Evolutionary conservation across 1,139 yeast species (phyloP), one percentile per base, ranked within the genome.

Genomic region (Protomyces inouyei): DNA sequence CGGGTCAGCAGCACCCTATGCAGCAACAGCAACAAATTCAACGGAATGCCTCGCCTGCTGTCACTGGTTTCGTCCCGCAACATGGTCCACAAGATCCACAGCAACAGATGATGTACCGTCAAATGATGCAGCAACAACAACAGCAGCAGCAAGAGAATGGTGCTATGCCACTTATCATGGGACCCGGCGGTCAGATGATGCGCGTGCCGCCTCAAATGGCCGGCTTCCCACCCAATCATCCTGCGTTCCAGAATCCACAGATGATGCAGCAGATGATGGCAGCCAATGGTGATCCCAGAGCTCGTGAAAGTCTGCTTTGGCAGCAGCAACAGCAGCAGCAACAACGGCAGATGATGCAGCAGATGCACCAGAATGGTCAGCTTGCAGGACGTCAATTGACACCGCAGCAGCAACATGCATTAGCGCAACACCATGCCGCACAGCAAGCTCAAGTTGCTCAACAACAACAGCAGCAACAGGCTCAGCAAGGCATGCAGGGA

Each of bases 1-100:
- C 48, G 12, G 48, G 48, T 21, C 48, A 43, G 25, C 95, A 12
- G 52, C 67, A 60, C 10, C 37, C 45, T 9, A 40, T 59, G 52
- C 57, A 53, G 10, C 57, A 53, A 16, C 67, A 66, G 38, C 54
- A 38, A n/a, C 64, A 53, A 56, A 52, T 59, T 35, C 53, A 43
- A 9, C 63, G 65, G 9, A 61, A 59, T 35, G 61, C 57, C 32
- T 45, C 64, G 21, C 66, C 56, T 21, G 64, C 63, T 64, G 38
- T 67, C 67, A 35, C 64, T 10, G 48, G 48, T 40, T 46, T 64
- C 60, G 51, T 64, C 67, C 51, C 70, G 64, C 35, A 65, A 48
- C 61, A 65, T 64, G 66, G 37, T 12, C 51, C 64, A 5, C 64
- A 25, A 51, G 36, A 54, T 38, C 64, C 55, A 37, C 64, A 55